Conservation (phyloP, 257 asterid species). For the Jasminum sambac region DNA sequence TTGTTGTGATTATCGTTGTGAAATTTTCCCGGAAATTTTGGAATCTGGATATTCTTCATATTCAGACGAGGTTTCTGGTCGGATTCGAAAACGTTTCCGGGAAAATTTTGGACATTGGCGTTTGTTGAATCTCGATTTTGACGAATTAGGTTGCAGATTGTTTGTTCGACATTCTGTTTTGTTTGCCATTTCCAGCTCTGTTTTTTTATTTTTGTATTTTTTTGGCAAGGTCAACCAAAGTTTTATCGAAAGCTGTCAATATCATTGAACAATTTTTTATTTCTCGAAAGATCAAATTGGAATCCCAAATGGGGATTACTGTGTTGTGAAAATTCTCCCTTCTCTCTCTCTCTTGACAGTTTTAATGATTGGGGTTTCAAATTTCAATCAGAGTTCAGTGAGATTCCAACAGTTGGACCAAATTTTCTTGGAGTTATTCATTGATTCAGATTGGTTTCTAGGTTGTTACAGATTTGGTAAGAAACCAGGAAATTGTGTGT, state of each 20-base stretch:
- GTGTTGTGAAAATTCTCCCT: conserved; percentile 33
- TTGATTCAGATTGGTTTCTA: conserved; percentile 38
- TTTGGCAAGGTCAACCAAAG: conserved; percentile 32
- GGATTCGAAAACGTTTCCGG: conserved; percentile 26
- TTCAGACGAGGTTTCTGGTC: conserved; percentile 38
- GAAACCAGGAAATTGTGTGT: conserved; percentile 32
- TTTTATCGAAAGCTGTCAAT: conserved; percentile 49
- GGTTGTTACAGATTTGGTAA: conserved; percentile 48
- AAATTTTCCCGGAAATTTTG: conserved; percentile 37
- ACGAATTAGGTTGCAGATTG: conserved; percentile 26
- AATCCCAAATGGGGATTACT: conserved; percentile 25
- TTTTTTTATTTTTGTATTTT: conserved; percentile 27
- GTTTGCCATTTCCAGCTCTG: conserved; percentile 26
- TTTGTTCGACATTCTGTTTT: conserved; percentile 1
- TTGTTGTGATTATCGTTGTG: conserved; percentile 25
- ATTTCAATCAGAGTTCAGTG: conserved; percentile 27
- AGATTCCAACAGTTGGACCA: conserved; percentile 35
- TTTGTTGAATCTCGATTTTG: conserved; percentile 31
- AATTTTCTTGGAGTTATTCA: conserved; percentile 30
- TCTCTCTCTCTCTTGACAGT: conserved; percentile 18
- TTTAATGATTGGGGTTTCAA: conserved; percentile 19
- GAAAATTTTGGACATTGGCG: conserved; percentile 17
- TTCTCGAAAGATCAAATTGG: conserved; percentile 37
- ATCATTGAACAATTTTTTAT: conserved; percentile 32
- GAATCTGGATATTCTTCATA: conserved; percentile 35